Evolutionary conservation across 2,329 filamentous ascomycete species (phyloP), one percentile per base, ranked within the genome.

Genomic region (Exutisphaerella laricina): DNA sequence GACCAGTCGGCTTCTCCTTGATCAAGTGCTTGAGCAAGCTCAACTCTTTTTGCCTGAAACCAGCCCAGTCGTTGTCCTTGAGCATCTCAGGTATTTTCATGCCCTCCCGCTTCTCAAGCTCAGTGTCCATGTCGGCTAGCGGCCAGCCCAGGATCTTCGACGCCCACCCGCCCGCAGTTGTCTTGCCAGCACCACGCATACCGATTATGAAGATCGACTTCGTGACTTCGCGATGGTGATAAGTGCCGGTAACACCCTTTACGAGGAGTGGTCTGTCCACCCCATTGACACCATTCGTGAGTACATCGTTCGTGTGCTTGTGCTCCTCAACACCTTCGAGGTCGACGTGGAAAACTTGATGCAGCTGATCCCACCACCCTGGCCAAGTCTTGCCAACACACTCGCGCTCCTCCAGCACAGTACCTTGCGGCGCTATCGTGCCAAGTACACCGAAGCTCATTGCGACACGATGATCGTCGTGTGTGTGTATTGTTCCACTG

Each of bases 351-450:
- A 96, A 98, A 10, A 79, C 77, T 54, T 85, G 80, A 16, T 82
- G 82, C 43, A 97, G 69, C 13, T 82, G 80, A 65, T 98, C 92
- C 92, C 92, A 98, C 88, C 92, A 98, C 7, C 90, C 92, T 0
- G 92, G 92, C 92, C 92, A 98, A 2, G 92, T 98, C 73, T 98
- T 98, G 29, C 85, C 89, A 2, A 88, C 86, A 62, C 92, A 98
- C 58, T 95, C 88, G 47, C 88, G 84, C 63, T 98, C 92, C 2
- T 86, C 76, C 39, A 98, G 80, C 12, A 94, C 68, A 0, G 88
- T 84, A 0, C 86, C 77, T 5, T 78, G 66, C 1, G 85, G 82
- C 0, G 84, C 77, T 21, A 83, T 78, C 13, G 87, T 70, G 9
- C 88, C 80, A 12, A 98, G 72, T 5, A 98, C 88, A 53, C 88